Evolutionary conservation across 768 basidiomycete genomes (phyloP), one percentile per base, ranked within the genome.

Genomic region (Mycena albidolilacea): DNA sequence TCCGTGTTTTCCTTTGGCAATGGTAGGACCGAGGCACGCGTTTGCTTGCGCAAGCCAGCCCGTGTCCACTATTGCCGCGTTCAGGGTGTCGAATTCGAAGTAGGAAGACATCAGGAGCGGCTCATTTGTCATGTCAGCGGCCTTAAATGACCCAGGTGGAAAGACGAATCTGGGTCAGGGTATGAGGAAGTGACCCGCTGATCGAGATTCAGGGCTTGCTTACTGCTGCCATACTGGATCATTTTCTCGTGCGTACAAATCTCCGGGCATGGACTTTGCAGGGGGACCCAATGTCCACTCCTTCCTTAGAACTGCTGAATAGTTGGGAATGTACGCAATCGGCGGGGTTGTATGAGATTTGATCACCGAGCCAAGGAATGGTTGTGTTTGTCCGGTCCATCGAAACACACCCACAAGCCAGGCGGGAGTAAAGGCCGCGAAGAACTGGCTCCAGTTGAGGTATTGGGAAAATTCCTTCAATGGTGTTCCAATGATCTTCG

Each of bases 1-100:
- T 8, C 15, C 52, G 23, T 52, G 52, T 15, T 43, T 17, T 9
- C 54, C 23, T 5, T 19, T 23, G 30, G 44, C 21, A 14, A 39
- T 30, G 17, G 52, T 19, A 37, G 19, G 11, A 23, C 52, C 14
- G 30, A 66, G 8, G 6, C 54, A 66, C 3, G 15, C 19, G 14
- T 68, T 68, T 1, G 67, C 67, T 7, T 68, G 67, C 5, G 67
- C 58, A 7, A 68, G 58, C 67, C 67, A 68, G 21, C 21, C 10
- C 19, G 7, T 12, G n/a, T 50, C n/a, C 1, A 68, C 9, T 9
- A 35, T n/a, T 7, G 17, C 6, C 15, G n/a, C 5, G 15, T 59
- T 14, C 3, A n/a, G 3, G 8, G 8, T 4, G 44, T 68, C 67
- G 4, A 68, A 17, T 38, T 60, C 43, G 23, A 68, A 23, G 30